Base-by-base conservation (phyloP, 139 green algal genomes). In the Coelastrella sp. region DNA sequence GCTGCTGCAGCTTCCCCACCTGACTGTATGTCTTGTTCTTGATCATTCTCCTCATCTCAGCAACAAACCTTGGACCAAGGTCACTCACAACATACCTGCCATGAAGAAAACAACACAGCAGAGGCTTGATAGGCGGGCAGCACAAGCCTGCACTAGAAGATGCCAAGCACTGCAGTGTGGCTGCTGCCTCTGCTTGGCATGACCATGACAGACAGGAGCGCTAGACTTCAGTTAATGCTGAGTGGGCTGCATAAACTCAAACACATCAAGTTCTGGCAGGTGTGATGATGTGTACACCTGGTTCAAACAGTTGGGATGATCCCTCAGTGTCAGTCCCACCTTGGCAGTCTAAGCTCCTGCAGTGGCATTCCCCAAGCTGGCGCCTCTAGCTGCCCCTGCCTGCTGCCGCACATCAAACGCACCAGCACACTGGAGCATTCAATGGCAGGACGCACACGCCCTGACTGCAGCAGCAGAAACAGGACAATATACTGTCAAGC, bases 11-110 rank as follows among this genome's bases (percentile, higher is more conserved):
- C 17, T 8, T 58, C 22, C 87, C 22, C 19, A 92, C 91, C 91
- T 90, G 74, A 4, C 89, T 82, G 59, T 95, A 95, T n/a, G 87
- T 93, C 87, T 93, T 93, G 89, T 95, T 95, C 11, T 61, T 81
- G 22, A 92, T 90, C 89, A 90, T 73, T 85, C 92, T 92, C 57
- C 84, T 65, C 93, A 95, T 93, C 57, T 85, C 79, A 6, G 81
- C 88, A 24, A 93, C 78, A 65, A 90, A 82, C 74, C 92, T 88
- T 20, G 87, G 8, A 22, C 91, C 90, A 74, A 95, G 90, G 65
- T 76, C 73, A 14, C 35, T 66, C 60, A 86, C 87, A 22, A 72
- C 87, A 78, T 90, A 90, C 61, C 82, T 87, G 82, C 35, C 35
- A 49, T 49, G 35, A 49, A 49, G 1, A 49, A 79, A 22, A 65